Percentiles rank a stretch among this genome's conserved stretches.
phyloP scores from a whole-genome alignment of 805 yeast species.

The Hanseniaspora valbyensis region DNA sequence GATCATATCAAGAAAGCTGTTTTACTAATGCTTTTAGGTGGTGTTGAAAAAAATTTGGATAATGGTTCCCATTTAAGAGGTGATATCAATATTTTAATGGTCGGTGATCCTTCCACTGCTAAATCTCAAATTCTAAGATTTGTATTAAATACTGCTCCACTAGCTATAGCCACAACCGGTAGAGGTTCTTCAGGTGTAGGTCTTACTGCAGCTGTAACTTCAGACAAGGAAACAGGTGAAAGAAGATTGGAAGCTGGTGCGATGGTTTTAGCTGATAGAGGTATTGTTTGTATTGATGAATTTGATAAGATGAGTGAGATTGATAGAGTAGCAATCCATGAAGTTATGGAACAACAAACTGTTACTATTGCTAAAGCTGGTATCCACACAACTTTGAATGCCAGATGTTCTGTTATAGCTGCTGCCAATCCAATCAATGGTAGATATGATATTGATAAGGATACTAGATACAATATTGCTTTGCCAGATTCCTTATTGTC shows the following conservation, averaged over 20 bases:
- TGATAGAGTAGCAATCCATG: conserved; percentile 96
- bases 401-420: conserved; percentile 90
- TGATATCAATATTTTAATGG: conserved; percentile 91
- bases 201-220: conserved; percentile 95
- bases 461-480: conserved; percentile 83
- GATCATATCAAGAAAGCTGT: conserved; percentile 86
- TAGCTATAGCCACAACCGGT: conserved; percentile 97
- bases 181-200: conserved; percentile 99
- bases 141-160: conserved; percentile 85
- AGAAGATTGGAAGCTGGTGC: conserved; percentile 97
- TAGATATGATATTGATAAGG: conserved; percentile 75
- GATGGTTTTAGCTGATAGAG: conserved; percentile 95
- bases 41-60: conserved; percentile 83
- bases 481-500: conserved; percentile 91
- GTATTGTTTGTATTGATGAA: conserved; percentile 96
- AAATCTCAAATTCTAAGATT: conserved; percentile 93
- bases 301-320: conserved; percentile 96
- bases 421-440: conserved; percentile 99
- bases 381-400: conserved; percentile 93
- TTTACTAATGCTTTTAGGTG: conserved; percentile 81
- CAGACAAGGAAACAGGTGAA: conserved; percentile 95
- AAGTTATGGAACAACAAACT: conserved; percentile 99
- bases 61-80: conserved; percentile 97
- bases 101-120: conserved; percentile 98
- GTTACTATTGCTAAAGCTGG: conserved; percentile 98